Conservation (phyloP, 495 filamentous ascomycete genomes). For the Aspergillus indologenus region DNA sequence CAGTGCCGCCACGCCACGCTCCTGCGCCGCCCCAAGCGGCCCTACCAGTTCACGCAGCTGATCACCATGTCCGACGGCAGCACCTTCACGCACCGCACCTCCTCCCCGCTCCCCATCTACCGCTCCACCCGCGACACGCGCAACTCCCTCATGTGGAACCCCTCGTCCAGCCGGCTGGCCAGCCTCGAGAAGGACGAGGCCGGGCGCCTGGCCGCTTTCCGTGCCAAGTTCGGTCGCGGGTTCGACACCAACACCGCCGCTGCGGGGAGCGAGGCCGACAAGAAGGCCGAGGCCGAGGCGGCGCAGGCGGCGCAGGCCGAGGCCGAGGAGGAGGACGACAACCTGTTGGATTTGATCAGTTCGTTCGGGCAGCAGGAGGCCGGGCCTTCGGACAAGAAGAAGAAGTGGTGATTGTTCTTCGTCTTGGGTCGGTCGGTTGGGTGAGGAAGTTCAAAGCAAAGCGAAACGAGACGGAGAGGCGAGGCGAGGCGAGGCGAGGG, state of each 20-base stretch:
- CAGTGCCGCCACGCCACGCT: conserved; percentile 81
- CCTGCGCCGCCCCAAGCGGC: conserved; percentile 79
- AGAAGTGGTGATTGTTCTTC: conserved; percentile 14
- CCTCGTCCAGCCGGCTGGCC: conserved; percentile 66
- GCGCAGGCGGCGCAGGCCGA: conserved; percentile 32
- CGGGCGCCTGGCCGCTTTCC: conserved; percentile 80
- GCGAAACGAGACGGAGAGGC: not conserved
- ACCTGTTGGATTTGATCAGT: conserved; percentile 68
- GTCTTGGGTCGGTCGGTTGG: too few relatives aligned
- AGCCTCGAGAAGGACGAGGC: conserved; percentile 96
- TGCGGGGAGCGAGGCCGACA: conserved; percentile 10
- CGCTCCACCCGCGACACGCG: conserved; percentile 76
- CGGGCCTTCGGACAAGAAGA: conserved; percentile 34
- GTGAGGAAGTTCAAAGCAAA: not conserved
- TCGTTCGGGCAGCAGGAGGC: conserved; percentile 50
- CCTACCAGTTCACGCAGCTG: conserved; percentile 95
- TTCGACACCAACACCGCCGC: conserved; percentile 62
- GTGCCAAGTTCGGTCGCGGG: conserved; percentile 74
- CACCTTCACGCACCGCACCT: conserved; percentile 84
- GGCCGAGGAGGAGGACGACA: conserved; percentile 51
- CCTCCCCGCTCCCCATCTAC: conserved; percentile 76
- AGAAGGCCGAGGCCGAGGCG: conserved; percentile 25
- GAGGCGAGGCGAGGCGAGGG: too few relatives aligned
- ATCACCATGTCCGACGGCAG: conserved; percentile 90
- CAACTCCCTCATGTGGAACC: conserved; percentile 91